Percentiles rank a stretch among this genome's conserved stretches.
Conservation (phyloP, 148 eudicot genomes). For the Rhododendron molle region DNA sequence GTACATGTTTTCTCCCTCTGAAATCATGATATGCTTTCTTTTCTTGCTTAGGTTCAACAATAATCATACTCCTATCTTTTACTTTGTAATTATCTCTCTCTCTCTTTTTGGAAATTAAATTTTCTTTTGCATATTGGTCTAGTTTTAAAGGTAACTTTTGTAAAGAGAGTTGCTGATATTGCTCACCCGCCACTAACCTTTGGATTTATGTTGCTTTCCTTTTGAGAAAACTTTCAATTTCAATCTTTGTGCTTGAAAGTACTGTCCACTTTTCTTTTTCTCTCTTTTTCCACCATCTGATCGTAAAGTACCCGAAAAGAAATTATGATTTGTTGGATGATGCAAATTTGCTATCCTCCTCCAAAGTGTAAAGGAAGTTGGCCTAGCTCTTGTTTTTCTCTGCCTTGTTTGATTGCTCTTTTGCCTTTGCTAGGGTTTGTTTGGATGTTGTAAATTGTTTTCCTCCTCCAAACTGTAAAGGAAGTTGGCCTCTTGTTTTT, state of each 20-base stretch:
- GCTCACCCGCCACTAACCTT: conserved; percentile 6
- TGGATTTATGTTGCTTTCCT: not conserved
- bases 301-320: conserved; percentile 2
- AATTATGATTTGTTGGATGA: not conserved
- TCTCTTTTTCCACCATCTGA: conserved; percentile 4
- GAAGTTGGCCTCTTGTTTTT: conserved; percentile 7
- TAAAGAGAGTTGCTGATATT: conserved; percentile 12
- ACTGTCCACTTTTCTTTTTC: not conserved
- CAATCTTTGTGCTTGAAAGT: conserved; percentile 7
- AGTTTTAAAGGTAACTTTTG: not conserved
- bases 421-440: not conserved
- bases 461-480: not conserved
- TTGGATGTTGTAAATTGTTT: conserved; percentile 2
- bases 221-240: not conserved
- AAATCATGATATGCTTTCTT: conserved; percentile 16
- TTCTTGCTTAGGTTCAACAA: not conserved
- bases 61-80: not conserved
- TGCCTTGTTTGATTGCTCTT: conserved; percentile 6
- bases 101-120: not conserved
- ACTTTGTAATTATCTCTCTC: not conserved
- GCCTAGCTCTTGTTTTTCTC: conserved; percentile 2
- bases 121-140: not conserved
- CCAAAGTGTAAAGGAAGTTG: conserved; percentile 1
- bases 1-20: conserved; percentile 3
- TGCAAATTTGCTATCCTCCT: not conserved